These are phyloP conservation scores for Carex scoparia DNA, from an alignment of 176 grass and related monocot genomes.

Conservation along the genomic window DNA sequence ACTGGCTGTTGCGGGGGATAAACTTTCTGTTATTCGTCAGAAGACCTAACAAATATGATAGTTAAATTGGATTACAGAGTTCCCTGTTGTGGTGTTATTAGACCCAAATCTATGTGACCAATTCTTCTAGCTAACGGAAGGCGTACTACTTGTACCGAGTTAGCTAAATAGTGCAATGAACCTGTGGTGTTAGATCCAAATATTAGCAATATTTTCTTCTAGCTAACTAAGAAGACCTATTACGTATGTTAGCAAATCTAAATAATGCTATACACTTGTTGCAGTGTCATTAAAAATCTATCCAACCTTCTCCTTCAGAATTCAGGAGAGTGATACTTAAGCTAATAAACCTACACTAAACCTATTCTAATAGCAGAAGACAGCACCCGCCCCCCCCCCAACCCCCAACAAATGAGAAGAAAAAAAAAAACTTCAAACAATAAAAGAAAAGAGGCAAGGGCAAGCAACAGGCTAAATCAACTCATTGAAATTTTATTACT, in stretches of 20 bases:
- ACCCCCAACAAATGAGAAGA: background rate
- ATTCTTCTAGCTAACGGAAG: background rate
- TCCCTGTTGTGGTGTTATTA: background rate
- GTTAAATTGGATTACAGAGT: background rate
- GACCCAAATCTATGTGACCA: background rate
- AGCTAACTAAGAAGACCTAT: background rate
- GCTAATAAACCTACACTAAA: background rate
- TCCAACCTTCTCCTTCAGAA: background rate
- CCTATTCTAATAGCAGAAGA: background rate
- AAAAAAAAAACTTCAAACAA: background rate
- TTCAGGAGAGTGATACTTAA: background rate
- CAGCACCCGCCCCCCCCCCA: background rate
- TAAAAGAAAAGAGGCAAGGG: slow-evolving; percentile 15
- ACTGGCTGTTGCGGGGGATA: background rate
- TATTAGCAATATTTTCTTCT: background rate
- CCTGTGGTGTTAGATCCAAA: background rate
- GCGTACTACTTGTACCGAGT: background rate
- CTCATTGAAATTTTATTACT: slow-evolving; percentile 37
- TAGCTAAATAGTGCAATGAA: background rate
- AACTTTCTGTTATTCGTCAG: background rate
- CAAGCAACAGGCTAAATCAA: slow-evolving; percentile 10
- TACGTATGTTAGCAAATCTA: background rate
- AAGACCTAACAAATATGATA: background rate
- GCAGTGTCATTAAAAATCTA: background rate
- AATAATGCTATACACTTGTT: background rate